Percentiles rank a stretch among this genome's conserved stretches.
These are phyloP conservation scores for Thelonectria discophora DNA, from an alignment of 2,329 filamentous ascomycete species.

Conservation along the genomic window DNA sequence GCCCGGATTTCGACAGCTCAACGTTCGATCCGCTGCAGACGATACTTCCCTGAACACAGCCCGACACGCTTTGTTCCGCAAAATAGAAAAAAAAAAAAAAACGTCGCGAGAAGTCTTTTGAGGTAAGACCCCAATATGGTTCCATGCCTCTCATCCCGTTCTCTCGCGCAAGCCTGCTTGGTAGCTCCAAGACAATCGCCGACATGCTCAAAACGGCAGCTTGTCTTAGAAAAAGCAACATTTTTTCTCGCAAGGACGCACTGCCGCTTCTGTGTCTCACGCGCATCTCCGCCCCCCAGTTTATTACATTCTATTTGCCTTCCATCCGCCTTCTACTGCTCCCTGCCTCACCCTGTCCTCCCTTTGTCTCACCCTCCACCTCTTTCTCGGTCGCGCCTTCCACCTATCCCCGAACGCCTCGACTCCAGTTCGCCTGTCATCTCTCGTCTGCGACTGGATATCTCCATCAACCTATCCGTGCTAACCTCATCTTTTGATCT, in stretches of 20 bases:
- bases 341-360: constrained; percentile 4
- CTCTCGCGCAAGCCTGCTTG: constrained; percentile 37
- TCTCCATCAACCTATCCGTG: background rate
- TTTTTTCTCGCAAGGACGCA: constrained; percentile 27
- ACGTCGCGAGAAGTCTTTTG: constrained; percentile 32
- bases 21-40: constrained; percentile 33
- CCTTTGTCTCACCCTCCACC: constrained; percentile 16
- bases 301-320: constrained; percentile 16
- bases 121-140: constrained; percentile 36
- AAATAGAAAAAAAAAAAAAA: constrained; percentile 15
- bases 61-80: constrained; percentile 34
- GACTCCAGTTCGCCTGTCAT: constrained; percentile 3
- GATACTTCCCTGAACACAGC: constrained; percentile 35
- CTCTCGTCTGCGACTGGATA: background rate
- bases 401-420: background rate
- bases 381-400: constrained; percentile 8
- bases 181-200: constrained; percentile 29
- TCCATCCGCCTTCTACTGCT: constrained; percentile 32
- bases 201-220: constrained; percentile 24
- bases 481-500: constrained; percentile 17
- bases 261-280: constrained; percentile 30
- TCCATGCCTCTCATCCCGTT: constrained; percentile 39
- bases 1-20: constrained; percentile 37
- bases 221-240: constrained; percentile 25
- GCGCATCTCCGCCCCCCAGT: constrained; percentile 13